A percentile compares a stretch with the other conserved stretches of the same genome.
Conservation (phyloP, 441 rosid genomes). For the Arabidopsis hybrid region DNA sequence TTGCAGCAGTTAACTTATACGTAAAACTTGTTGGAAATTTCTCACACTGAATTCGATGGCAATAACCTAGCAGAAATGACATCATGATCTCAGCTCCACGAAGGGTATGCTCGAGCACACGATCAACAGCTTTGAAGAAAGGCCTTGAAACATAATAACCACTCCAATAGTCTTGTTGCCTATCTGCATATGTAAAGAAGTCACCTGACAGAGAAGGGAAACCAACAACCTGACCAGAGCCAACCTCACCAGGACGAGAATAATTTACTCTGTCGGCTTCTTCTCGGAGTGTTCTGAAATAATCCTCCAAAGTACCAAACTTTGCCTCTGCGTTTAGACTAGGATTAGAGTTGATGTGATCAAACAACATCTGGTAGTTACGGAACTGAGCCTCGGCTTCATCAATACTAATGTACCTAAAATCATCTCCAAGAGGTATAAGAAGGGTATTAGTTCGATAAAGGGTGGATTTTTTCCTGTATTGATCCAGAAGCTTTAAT, state of each 20-base stretch:
- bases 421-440: slow-evolving; percentile 98
- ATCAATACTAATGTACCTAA: slow-evolving; percentile 76
- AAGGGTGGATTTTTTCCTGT: slow-evolving; percentile 88
- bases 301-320: slow-evolving; percentile 95
- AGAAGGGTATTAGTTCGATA: slow-evolving; percentile 92
- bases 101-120: slow-evolving; percentile 89
- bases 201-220: slow-evolving; percentile 98
- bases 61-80: slow-evolving; percentile 85
- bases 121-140: slow-evolving; percentile 96
- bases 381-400: slow-evolving; percentile 97
- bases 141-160: slow-evolving; percentile 99
- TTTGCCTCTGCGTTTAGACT: slow-evolving; percentile 83
- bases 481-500: slow-evolving; percentile 76
- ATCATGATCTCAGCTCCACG: slow-evolving; percentile 93
- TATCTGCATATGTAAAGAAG: slow-evolving; percentile 95
- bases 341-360: slow-evolving; percentile 88
- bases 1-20: slow-evolving; percentile 93
- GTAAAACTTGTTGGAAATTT: slow-evolving; percentile 77
- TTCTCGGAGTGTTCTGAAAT: slow-evolving; percentile 78
- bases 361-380: slow-evolving; percentile 89
- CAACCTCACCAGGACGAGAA: slow-evolving; percentile 80
- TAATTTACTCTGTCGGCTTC: slow-evolving; percentile 87
- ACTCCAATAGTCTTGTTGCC: slow-evolving; percentile 97
- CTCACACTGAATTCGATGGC: slow-evolving; percentile 89
- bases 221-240: slow-evolving; percentile 79